These are phyloP conservation scores for Roridomyces roridus DNA, from an alignment of 768 basidiomycete genomes.

Conservation along the genomic window DNA sequence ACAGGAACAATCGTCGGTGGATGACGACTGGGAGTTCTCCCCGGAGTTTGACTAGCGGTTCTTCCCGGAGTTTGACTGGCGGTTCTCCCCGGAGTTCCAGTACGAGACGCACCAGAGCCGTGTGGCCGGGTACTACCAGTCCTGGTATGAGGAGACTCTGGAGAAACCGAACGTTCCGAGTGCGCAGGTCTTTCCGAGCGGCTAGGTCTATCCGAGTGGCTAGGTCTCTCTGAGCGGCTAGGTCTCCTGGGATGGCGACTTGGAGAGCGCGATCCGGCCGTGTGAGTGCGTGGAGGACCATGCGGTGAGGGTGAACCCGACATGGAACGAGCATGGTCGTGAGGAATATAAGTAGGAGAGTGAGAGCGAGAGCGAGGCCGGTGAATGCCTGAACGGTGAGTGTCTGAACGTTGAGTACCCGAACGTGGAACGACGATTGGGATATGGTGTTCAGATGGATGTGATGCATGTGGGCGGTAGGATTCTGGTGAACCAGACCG, in stretches of 20 bases:
- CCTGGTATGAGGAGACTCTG: no score
- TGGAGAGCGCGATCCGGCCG: neutral
- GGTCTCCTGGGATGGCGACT: neutral
- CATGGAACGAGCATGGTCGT: slow-evolving; percentile 15
- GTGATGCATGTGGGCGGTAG: slow-evolving; percentile 2
- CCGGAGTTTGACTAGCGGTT: slow-evolving; percentile 18
- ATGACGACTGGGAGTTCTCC: slow-evolving; percentile 20
- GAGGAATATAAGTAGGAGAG: slow-evolving; percentile 23
- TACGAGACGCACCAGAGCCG: no score
- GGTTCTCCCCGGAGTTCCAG: neutral
- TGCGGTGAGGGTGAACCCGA: slow-evolving; percentile 33
- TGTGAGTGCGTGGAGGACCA: neutral
- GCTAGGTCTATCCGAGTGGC: no score
- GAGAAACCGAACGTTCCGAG: no score
- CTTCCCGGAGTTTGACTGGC: neutral
- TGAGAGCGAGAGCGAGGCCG: slow-evolving; percentile 29
- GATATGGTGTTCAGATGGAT: neutral
- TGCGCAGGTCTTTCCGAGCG: no score
- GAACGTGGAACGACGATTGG: neutral
- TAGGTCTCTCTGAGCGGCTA: no score
- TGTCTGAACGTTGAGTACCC: neutral
- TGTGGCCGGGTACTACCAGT: no score
- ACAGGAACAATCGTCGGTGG: neutral
- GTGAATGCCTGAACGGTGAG: neutral
- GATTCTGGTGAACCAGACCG: slow-evolving; percentile 15